Base-by-base conservation (phyloP, 176 grass and related monocot species). In the Oryza meridionalis region DNA sequence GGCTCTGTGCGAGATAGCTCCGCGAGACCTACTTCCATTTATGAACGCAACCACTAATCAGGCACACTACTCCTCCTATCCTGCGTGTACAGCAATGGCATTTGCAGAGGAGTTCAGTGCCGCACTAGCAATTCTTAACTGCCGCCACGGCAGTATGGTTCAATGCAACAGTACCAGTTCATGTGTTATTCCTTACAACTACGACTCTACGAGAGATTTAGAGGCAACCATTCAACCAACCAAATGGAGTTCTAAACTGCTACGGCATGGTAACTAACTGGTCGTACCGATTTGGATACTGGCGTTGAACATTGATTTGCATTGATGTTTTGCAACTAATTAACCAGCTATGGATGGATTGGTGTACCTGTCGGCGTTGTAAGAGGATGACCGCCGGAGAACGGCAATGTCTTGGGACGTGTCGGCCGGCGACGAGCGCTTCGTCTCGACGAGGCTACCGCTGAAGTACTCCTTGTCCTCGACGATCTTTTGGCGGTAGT, bases 391-490 rank as follows among this genome's bases (percentile, higher is more conserved):
- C 6, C 90, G 90, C 70, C 89, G 91, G 69, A 97, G 82, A 2
- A 88, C 87, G 10, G 90, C 49, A 4, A 70, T 0, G 75, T 86
- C 79, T 46, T 44, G 83, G 69, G 78, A 76, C 73, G 77, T 27
- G 25, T 87, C 75, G 25, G 6, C 80, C 58, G 72, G 16, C 35
- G 72, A 16, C 35, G 76, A 53, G 38, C 65, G 87, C 43, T 85
- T 91, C 17, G 66, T 86, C 92, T 98, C 96, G 13, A 92, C 69
- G 40, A 93, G 67, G 84, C 92, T 91, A 19, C 90, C 89, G 86
- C 89, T 95, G 75, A 98, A 98, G 89, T 90, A 93, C 35, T 91
- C 95, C 77, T 93, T 90, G 49, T 94, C 92, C 79, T 93, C 88
- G 29, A 89, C 84, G 22, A 70, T 53, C 45, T 91, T 90, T 3